A percentile compares a stretch with the other conserved stretches of the same genome.
phyloP scores from a whole-genome alignment of 345 rosid genomes.

The Acer campestre region DNA sequence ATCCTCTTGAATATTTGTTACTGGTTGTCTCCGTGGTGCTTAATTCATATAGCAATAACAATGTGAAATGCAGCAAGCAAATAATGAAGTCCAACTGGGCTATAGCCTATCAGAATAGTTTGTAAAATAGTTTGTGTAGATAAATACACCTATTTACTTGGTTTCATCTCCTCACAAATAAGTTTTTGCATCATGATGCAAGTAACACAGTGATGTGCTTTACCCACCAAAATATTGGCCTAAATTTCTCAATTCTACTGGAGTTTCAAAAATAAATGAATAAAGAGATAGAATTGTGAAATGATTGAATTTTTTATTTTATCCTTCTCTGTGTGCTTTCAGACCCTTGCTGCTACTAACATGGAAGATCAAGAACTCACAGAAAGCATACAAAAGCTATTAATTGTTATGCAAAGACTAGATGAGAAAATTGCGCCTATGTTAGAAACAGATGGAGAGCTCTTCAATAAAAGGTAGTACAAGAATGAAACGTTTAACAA shows the following conservation, averaged over 20 bases:
- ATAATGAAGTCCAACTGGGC: too few species aligned
- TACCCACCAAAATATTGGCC: too few species aligned
- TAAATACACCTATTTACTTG: too few species aligned
- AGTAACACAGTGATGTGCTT: too few species aligned
- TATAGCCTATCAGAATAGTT: too few species aligned
- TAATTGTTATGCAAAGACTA: slow-evolving; percentile 93
- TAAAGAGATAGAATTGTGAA: too few species aligned
- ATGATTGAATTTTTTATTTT: neutral
- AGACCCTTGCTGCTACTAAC: slow-evolving; percentile 93
- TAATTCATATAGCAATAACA: neutral
- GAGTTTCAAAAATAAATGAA: too few species aligned
- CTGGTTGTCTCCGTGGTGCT: slow-evolving; percentile 9
- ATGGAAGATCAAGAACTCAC: slow-evolving; percentile 85
- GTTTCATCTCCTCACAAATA: too few species aligned
- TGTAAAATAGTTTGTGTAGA: too few species aligned
- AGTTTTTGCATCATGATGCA: too few species aligned
- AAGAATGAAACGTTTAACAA: neutral
- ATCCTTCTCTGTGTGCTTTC: slow-evolving; percentile 23
- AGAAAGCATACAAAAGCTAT: slow-evolving; percentile 89
- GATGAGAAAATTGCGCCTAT: slow-evolving; percentile 85
- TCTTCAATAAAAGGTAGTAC: slow-evolving; percentile 77
- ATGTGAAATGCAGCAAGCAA: neutral
- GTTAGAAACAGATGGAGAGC: slow-evolving; percentile 89
- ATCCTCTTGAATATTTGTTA: slow-evolving; percentile 13
- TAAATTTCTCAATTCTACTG: too few species aligned